phyloP scores from a whole-genome alignment of 148 eudicot genomes.

The Heliamphora exappendiculata region DNA sequence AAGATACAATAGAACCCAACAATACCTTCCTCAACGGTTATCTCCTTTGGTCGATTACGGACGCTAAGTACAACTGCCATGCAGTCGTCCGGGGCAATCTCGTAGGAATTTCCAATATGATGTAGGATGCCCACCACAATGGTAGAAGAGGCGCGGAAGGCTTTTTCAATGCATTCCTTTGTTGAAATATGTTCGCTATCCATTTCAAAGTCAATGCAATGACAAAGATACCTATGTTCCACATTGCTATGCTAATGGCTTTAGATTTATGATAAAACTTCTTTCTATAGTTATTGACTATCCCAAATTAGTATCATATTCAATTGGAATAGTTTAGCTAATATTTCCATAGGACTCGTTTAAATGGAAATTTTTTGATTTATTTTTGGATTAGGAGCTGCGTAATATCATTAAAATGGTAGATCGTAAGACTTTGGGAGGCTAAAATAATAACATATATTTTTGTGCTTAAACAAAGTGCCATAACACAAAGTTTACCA shows the following conservation, averaged over 20 bases:
- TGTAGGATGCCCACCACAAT: not conserved
- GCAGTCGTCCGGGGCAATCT: not conserved
- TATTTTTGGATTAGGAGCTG: not conserved
- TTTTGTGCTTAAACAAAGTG: too few relatives aligned
- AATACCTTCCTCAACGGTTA: not conserved
- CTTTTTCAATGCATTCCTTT: not conserved
- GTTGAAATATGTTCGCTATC: not conserved
- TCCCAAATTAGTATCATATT: not conserved
- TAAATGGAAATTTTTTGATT: not conserved
- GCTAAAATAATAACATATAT: too few relatives aligned
- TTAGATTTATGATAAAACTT: too few relatives aligned
- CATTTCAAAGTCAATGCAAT: not conserved
- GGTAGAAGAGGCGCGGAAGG: not conserved
- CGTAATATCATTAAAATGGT: too few relatives aligned
- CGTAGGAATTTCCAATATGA: not conserved
- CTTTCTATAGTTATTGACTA: not conserved
- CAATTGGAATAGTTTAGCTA: not conserved
- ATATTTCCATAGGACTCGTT: not conserved
- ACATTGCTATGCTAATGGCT: not conserved
- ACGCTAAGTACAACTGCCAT: not conserved
- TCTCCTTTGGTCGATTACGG: too few relatives aligned
- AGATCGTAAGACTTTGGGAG: too few relatives aligned
- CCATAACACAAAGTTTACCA: not conserved
- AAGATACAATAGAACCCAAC: not conserved
- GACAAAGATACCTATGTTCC: not conserved